Base-by-base conservation (phyloP, 2,329 filamentous ascomycete species). In the Ceratocystis ficicola region DNA sequence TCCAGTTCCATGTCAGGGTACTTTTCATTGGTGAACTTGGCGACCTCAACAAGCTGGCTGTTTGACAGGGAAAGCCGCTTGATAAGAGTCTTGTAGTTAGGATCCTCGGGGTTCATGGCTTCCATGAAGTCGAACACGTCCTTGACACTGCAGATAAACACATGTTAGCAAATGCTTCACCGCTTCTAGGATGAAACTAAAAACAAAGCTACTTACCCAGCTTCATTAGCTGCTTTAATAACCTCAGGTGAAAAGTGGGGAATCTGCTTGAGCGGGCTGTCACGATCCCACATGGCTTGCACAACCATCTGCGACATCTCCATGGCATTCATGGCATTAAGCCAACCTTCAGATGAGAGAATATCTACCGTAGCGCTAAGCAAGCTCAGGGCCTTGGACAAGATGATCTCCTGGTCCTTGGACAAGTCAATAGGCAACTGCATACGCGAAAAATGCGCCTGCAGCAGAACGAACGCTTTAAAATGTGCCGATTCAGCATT, bases 261-360 rank as follows among this genome's bases (percentile, higher is more conserved):
- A 72, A 99, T 96, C 76, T 99, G 94, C 79, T 96, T 96, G 70
- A 99, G 82, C 48, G 94, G 92, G 72, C 89, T 95, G 75, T 99
- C 94, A 67, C 92, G 88, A 77, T 99, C 93, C 94, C 94, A 99
- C 90, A 97, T 96, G 62, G 88, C 92, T 77, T 99, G 94, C 2
- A 99, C 92, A 64, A 95, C 90, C 94, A 99, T 99, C 74, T 99
- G 94, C 12, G 90, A 95, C 83, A 99, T 90, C 75, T 99, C 94
- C 93, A 99, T 99, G 32, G 94, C 94, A 72, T 88, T 92, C 87
- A 96, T 95, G 68, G 94, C 93, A 73, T 99, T 99, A 69, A 99
- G 82, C 72, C 96, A 90, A 15, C 93, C 94, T 71, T 99, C 92
- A 0, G 92, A 96, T 8, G 91, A 96, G 44, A 99, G 82, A 17